Base-by-base conservation (phyloP, 306 rosid species). In the Inga oerstediana region DNA sequence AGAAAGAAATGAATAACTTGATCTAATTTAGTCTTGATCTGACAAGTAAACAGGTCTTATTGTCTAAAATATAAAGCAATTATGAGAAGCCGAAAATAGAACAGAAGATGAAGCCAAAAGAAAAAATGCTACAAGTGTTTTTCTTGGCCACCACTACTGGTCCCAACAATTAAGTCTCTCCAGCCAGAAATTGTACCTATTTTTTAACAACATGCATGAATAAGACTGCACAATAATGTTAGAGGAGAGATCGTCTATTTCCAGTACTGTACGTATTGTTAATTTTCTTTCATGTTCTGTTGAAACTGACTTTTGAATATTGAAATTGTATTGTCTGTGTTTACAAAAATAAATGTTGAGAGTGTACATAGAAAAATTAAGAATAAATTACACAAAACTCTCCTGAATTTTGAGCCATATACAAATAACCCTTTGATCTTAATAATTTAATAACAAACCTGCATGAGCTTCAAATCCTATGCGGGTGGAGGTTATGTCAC, bases 111-210 rank as follows among this genome's bases (percentile, higher is more conserved):
- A 79, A 49, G 67, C 82, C 84, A 82, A 86, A 5, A 39, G 43
- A 39, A 39, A 79, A 62, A 54, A 46, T 74, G 64, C 84, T 74
- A 79, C 88, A 68, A 75, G 66, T 58, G 7, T 7, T 58, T 58
- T 69, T 61, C 72, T 74, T 79, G 82, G 84, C 82, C 82, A 86
- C 85, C 79, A 81, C 75, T 81, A 79, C 75, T 81, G 88, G 90
- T 86, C 90, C 88, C 93, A 88, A 82, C 85, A 75, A 79, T 52
- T 52, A 52, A 15, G 22, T 52, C 76, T 66, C 75, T 72, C 43
- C 61, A 17, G 24, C 58, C 69, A 61, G 10, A 51, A 62, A 84
- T 85, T 72, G 87, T 43, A 72, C 3, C 4, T 59, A 3, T n/a
- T 59, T n/a, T 56, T 2, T 46, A 20, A 58, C 64, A 58, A 58